Percentiles rank a stretch among this genome's conserved stretches.
Evolutionary conservation across 306 rosid genomes (phyloP).

Genomic region (Fragaria iinumae): DNA sequence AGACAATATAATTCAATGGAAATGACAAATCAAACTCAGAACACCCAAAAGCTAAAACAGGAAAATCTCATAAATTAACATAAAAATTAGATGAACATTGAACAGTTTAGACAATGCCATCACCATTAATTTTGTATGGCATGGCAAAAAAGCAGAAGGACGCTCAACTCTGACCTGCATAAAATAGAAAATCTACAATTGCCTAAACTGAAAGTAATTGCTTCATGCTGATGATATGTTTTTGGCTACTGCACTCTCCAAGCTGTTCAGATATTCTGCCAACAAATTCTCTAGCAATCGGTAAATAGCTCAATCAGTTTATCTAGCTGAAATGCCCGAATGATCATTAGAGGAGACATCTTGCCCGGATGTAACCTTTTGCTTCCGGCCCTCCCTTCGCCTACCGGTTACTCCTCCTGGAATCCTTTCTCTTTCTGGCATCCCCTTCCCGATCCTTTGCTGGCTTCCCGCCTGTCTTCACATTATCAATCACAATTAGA

Average conservation of each 20-base stretch:
- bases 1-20: background rate
- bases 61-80: background rate
- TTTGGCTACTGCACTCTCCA: background rate
- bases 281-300: background rate
- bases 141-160: background rate
- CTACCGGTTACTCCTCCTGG: constrained; percentile 42
- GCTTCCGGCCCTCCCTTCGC: constrained; percentile 39
- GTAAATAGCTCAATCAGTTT: constrained; percentile 3
- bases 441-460: constrained; percentile 39
- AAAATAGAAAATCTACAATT: background rate
- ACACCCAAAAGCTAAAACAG: background rate
- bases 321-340: constrained; percentile 41
- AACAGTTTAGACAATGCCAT: constrained; percentile 17
- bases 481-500: constrained; percentile 12
- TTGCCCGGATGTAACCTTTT: constrained; percentile 43
- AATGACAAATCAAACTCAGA: background rate
- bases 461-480: constrained; percentile 53
- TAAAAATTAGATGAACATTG: background rate
- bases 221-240: background rate
- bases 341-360: constrained; percentile 43
- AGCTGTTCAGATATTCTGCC: background rate
- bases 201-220: background rate
- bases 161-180: background rate
- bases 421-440: constrained; percentile 37
- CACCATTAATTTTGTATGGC: constrained; percentile 11